Evolutionary conservation across 2,329 filamentous ascomycete species (phyloP), one percentile per base, ranked within the genome.

Genomic region (Beauveria varroae): DNA sequence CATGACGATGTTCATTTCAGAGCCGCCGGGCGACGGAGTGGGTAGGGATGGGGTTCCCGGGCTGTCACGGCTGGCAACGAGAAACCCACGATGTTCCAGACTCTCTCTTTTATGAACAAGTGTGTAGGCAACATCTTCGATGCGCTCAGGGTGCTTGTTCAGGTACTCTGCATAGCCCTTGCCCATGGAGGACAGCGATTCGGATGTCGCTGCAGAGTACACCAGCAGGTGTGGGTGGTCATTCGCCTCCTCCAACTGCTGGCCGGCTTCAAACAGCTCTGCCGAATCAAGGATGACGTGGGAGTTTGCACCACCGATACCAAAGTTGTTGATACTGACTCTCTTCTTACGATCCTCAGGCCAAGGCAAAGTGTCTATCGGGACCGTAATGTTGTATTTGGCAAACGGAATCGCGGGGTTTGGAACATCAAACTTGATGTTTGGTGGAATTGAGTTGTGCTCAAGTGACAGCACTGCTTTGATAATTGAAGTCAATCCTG

Each of bases 401-500:
- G 26, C 49, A 50, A 64, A 64, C 10, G 64, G 63, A 10, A 66
- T 65, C 9, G 57, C 61, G 6, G 64, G 64, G 50, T 65, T 66
- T 1, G 60, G 63, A 34, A 60, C 54, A 14, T 64, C 53, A 53
- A 65, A 60, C 18, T 63, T 62, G 37, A 66, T 63, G 24, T 66
- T 66, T 6, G 64, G 64, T 1, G 64, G 63, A 22, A 66, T 65
- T 0, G 50, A 44, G 10, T 52, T 24, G 56, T 64, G 61, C 41
- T 66, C 58, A 2, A 65, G 49, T n/a, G 34, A 56, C 24, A 74
- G 53, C 2, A 72, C 67, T 2, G 64, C 63, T 62, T 75, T 75
- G 56, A 75, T 68, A 2, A 74, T 28, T 20, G 66, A 65, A 0
- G 67, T 67, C 1, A 74, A 49, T 1, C 74, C 75, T 2, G 70